Base-by-base conservation (phyloP, 129 eudicot species). In the Saussurea involucrata region DNA sequence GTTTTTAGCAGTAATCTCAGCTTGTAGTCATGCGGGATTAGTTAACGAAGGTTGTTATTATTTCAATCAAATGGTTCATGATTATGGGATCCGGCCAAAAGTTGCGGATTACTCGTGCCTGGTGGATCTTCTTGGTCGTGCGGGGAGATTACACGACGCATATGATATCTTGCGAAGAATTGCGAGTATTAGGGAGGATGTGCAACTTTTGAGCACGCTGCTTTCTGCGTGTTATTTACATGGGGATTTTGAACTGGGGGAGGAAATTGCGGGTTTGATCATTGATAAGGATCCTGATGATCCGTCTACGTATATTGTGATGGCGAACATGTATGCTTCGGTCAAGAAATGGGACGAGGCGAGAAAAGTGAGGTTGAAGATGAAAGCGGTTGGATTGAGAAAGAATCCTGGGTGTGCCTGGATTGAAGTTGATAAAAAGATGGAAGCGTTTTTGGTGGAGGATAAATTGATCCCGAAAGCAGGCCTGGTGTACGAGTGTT, bases 351-450 rank as follows among this genome's bases (percentile, higher is more conserved):
- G 76, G 76, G 76, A 71, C 32, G 40, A 57, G 61, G 76, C 76
- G 46, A 17, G 76, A 29, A 71, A 58, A 57, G 78, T 73, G 24
- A 73, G 78, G 68, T 21, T 73, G 46, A 73, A 73, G 33, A 73
- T 73, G 78, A 73, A 60, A 58, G 49, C 57, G 64, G 68, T 73
- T 73, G 78, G 78, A 58, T 32, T 73, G 33, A 73, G 68, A 65
- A 57, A 73, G 64, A 60, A 58, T 29, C 76, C 65, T 72, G 76
- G 76, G 57, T 79, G 83, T 72, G 53, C 83, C 21, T 79, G 83
- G 78, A 79, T 79, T 72, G 83, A 79, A 72, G 34, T 71, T 79
- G 83, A 72, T 49, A 79, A 72, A 32, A 79, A 73, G 77, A 72
- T 79, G 21, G 83, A 79, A 79, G 73, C 78, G 9, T 79, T 79